Conservation (phyloP, 2,329 filamentous ascomycete species). For the Ambrosiella beaveri region DNA sequence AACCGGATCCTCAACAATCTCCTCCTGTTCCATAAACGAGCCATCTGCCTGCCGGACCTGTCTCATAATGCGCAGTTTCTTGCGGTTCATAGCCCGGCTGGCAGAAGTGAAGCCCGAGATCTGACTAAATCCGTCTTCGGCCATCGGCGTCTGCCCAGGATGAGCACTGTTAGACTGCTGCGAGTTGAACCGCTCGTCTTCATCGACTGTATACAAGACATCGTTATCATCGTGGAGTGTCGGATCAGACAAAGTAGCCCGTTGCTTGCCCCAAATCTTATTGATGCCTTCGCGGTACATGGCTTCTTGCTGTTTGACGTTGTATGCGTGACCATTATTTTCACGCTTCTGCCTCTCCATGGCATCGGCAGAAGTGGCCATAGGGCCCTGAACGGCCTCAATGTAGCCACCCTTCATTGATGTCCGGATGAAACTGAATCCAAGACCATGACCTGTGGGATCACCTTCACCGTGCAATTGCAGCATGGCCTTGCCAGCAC, state of each 20-base stretch:
- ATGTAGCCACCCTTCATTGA: slow-evolving; percentile 97
- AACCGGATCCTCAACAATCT: slow-evolving; percentile 60
- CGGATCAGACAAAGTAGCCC: slow-evolving; percentile 54
- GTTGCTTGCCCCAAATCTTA: slow-evolving; percentile 84
- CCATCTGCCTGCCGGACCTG: slow-evolving; percentile 29
- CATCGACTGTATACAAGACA: slow-evolving; percentile 38
- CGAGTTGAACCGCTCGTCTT: slow-evolving; percentile 49
- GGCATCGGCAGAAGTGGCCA: slow-evolving; percentile 59
- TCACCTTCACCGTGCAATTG: slow-evolving; percentile 88
- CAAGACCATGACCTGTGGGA: slow-evolving; percentile 80
- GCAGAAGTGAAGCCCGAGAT: slow-evolving; percentile 50
- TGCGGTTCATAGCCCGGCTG: slow-evolving; percentile 45
- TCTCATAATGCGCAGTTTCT: slow-evolving; percentile 57
- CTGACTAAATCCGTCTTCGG: slow-evolving; percentile 67
- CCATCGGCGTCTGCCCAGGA: slow-evolving; percentile 41
- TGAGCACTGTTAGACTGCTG: slow-evolving; percentile 28
- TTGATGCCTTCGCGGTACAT: slow-evolving; percentile 84
- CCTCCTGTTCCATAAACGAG: slow-evolving; percentile 43
- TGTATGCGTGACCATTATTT: slow-evolving; percentile 90
- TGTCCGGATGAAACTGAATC: slow-evolving; percentile 92
- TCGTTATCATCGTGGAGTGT: slow-evolving; percentile 50
- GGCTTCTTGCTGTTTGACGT: slow-evolving; percentile 83
- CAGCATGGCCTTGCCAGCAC: slow-evolving; percentile 90
- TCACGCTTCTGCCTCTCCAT: slow-evolving; percentile 75
- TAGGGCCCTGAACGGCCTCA: slow-evolving; percentile 54